Evolutionary conservation across 2,329 filamentous ascomycete species (phyloP), one percentile per base, ranked within the genome.

Genomic region (Xylaria sp.): DNA sequence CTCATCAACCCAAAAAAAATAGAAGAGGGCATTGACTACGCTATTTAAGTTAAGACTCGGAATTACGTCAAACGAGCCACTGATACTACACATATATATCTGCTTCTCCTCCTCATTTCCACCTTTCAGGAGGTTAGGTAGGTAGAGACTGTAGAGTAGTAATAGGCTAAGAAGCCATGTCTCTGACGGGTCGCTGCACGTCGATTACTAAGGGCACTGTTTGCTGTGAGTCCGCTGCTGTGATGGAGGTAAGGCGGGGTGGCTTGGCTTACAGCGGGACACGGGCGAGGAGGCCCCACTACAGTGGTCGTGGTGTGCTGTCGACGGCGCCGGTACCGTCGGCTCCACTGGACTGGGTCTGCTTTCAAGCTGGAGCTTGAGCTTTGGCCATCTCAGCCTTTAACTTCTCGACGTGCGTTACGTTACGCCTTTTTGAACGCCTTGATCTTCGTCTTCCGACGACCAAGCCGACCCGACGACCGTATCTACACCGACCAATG

Each of bases 161-260:
- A 40, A 5, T 3, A 16, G 1, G 37, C 6, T 12, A 32, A 63
- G 62, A 58, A 50, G 69, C 63, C 63, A 75, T 73, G 71, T 69
- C 70, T 64, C 67, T 73, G 16, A 27, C 54, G n/a, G 55, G 61
- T 42, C 6, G 50, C 66, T 72, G 73, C 74, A 71, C 62, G 75
- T 37, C 72, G 79, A 79, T 81, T 80, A 81, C 75, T 81, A 78
- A 81, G 78, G 71, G 62, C 74, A 47, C 67, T 75, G 68, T 61
- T 18, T 44, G 47, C 42, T 62, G 35, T 59, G 23, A 47, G 40
- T 42, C 53, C 60, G 61, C 65, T 13, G 40, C 40, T 42, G 29
- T 60, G 66, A 27, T 47, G 63, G 58, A 35, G 32, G 32, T 6
- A 10, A 35, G 10, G 32, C 32, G 32, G 8, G 32, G 32, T n/a